Conservation (phyloP, 441 rosid species). For the Capsella rubella region DNA sequence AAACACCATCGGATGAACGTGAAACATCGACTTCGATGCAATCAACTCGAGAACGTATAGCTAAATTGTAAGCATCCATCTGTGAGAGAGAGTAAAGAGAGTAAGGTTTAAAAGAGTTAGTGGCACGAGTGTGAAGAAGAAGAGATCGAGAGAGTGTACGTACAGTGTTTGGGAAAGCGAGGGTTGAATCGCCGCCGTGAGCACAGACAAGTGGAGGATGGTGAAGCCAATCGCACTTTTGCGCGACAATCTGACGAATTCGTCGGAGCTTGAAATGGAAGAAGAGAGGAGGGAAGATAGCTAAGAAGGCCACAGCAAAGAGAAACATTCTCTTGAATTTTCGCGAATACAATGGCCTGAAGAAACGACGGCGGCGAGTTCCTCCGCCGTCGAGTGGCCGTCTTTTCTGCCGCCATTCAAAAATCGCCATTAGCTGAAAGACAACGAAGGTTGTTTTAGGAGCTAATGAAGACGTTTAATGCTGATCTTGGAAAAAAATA, state of each 20-base stretch:
- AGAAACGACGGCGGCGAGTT: slow-evolving; percentile 38
- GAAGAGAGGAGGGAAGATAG: slow-evolving; percentile 81
- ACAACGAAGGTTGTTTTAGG: not conserved
- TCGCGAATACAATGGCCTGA: slow-evolving; percentile 53
- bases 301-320: slow-evolving; percentile 61
- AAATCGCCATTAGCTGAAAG: slow-evolving; percentile 38
- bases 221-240: slow-evolving; percentile 79
- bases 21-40: slow-evolving; percentile 97
- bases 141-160: slow-evolving; percentile 30
- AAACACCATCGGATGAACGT: slow-evolving; percentile 86
- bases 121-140: slow-evolving; percentile 8
- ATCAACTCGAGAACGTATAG: slow-evolving; percentile 79
- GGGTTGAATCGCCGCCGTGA: slow-evolving; percentile 94
- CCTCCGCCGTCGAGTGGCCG: slow-evolving; percentile 46
- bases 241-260: slow-evolving; percentile 57
- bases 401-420: slow-evolving; percentile 42
- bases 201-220: slow-evolving; percentile 97
- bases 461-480: slow-evolving; percentile 13
- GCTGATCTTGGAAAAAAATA: not conserved
- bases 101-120: slow-evolving; percentile 3
- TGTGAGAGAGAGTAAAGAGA: slow-evolving; percentile 33
- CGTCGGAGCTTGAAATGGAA: slow-evolving; percentile 88
- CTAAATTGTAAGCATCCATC: slow-evolving; percentile 80
- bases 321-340: slow-evolving; percentile 60
- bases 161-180: slow-evolving; percentile 92